Evolutionary conservation across 352 stramenopile species (phyloP), one percentile per base, ranked within the genome.

Genomic region (Aphanomyces invadans): DNA sequence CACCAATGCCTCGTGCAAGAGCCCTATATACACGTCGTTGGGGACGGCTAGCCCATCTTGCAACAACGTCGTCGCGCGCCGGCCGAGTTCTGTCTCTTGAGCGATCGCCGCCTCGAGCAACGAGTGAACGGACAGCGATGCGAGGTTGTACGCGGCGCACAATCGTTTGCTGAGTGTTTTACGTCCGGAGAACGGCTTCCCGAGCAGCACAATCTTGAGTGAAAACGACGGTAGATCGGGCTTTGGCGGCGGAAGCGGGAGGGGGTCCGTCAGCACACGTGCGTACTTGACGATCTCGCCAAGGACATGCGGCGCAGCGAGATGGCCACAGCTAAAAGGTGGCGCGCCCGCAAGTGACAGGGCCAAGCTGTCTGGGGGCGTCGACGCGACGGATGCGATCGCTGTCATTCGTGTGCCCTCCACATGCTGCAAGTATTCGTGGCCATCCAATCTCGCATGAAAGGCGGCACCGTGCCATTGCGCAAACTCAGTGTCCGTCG

Each of bases 51-150:
- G 39, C 2, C 83, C 85, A 15, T 69, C 71, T 1, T 56, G 25
- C 1, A 90, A 62, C 19, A 78, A 32, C 11, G 44, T 11, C 28
- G 70, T 54, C 0, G 76, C 60, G 65, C 77, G 63, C 0, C 44
- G 26, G 1, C 79, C 77, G 53, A 86, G 23, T 0, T 74, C 64
- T 38, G 59, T 77, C 42, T 70, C 45, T 5, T 73, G 65, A 2
- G 71, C 19, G 25, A 88, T 62, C 0, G 71, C 74, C 0, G 69
- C 55, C 19, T 76, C 25, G 10, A 92, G 53, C 2, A 78, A 46
- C 23, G 79, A 45, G 15, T 89, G 74, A 19, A 83, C 72, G 15
- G 81, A 90, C 17, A 90, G 33, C 28, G 83, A 36, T 11, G 53
- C 56, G 33, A 92, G 61, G 29, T 86, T 73, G 65, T 86, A 86